Base-by-base conservation (phyloP, 805 yeast species). In the Wickerhamomyces queroliae region DNA sequence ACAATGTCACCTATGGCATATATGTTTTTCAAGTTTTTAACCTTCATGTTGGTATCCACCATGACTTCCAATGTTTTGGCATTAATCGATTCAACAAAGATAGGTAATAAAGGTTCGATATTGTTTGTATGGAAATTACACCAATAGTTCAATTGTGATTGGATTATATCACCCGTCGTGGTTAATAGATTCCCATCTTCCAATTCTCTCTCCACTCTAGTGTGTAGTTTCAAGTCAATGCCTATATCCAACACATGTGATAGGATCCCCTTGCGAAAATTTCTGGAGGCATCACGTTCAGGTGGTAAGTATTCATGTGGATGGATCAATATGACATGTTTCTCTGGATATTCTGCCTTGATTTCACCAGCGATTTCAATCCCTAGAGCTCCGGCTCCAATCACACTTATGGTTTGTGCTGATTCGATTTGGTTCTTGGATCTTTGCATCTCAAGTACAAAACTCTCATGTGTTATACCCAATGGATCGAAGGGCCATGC, bases 351-450 rank as follows among this genome's bases (percentile, higher is more conserved):
- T 16, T 52, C 48, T 35, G 52, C 59, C 35, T 62, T 69, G 35
- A 74, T 55, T 41, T 74, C 78, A 23, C 69, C 74, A 2, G 76
- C 72, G 19, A 69, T 56, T 49, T 74, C 79, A 33, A 72, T 65
- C 2, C 78, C 79, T 18, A 72, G 54, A 2, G 78, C 73, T 16
- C 80, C 80, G 12, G 71, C 78, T 8, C 80, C 80, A 39, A 72
- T 65, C 10, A 69, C 57, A 6, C 72, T 64, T n/a, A 75, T 61
- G 7, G 51, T 58, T 9, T 67, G 52, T 12, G 69, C 62, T 4
- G 41, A 33, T 13, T 51, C 53, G 35, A 75, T 62, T n/a, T 55
- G 50, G 1, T 48, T 45, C 22, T 49, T 47, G 28, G 64, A 59
- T 18, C 50, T 46, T 4, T 42, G 36, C 76, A 75, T 73, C 46